Base-by-base conservation (phyloP, 805 yeast species). In the Zygosaccharomyces kombuchaensis region DNA sequence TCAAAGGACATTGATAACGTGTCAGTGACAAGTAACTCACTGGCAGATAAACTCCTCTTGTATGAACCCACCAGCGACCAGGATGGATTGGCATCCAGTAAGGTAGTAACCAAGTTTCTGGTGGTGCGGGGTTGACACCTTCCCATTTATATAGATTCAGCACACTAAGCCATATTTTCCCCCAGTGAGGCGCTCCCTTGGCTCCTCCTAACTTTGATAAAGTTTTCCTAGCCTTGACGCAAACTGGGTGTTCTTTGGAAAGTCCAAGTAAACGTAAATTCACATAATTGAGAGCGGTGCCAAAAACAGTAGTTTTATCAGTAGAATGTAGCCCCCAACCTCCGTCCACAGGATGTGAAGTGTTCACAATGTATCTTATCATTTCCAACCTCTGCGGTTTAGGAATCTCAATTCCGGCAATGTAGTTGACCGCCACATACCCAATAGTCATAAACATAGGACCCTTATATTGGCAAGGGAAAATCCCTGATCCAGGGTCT, bases 51-150 rank as follows among this genome's bases (percentile, higher is more conserved):
- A 93, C 87, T 0, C 93, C 96, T 46, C 99, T 73, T 0, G 97
- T 90, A 60, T 93, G 99, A 17, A 91, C 96, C 99, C 99, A 93
- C 99, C 98, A 93, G 60, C 87, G 77, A 29, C 90, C 95, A 1
- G 99, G 99, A 60, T 93, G 98, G 34, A 89, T 72, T 0, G 96
- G 95, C 1, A 84, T 58, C 40, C 73, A 60, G 50, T 88, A 86
- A 1, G 99, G 99, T 34, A 91, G 65, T 47, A 84, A 66, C 93
- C 96, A 93, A 40, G 89, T 68, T 60, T 93, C 99, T 1, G 97
- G 91, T 2, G 99, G 99, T 1, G 96, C 95, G 2, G 99, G 99
- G 56, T 93, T 93, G 4, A 91, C 96, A 45, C 99, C 99, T 51
- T 86, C 95, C 96, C 98, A 93, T 32, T 78, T 78, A 61, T 90